Conservation (phyloP, 345 rosid genomes). For the Dimocarpus longan region DNA sequence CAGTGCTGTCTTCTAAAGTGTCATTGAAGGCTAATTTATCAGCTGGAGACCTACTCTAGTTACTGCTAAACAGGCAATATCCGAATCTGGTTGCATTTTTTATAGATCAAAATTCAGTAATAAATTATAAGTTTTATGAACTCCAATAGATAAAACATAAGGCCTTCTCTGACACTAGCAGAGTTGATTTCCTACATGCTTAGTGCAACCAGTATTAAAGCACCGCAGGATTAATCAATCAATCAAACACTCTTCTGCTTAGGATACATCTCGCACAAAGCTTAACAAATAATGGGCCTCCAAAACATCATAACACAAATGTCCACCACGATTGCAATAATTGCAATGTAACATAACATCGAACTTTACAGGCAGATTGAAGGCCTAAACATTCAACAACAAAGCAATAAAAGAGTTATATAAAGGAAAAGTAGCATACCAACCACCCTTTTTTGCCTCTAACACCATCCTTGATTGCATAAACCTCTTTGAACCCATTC, state of each 20-base stretch:
- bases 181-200: neutral
- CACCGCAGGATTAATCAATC: neutral
- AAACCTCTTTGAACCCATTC: conserved; percentile 87
- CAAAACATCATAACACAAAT: neutral
- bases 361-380: neutral
- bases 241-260: neutral
- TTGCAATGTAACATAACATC: neutral
- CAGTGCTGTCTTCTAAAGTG: neutral
- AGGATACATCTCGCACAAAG: neutral
- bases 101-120: neutral
- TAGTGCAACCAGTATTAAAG: neutral
- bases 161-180: neutral
- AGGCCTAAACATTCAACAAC: neutral
- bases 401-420: neutral
- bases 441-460: conserved; percentile 91
- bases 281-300: neutral
- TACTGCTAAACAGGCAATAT: neutral
- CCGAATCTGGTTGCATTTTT: neutral
- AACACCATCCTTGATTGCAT: conserved; percentile 79
- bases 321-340: neutral
- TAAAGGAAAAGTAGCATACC: conserved; percentile 55
- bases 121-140: neutral
- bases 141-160: neutral
- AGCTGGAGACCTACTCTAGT: neutral
- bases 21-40: neutral